Percentiles rank a stretch among this genome's conserved stretches.
Conservation (phyloP, 306 rosid genomes). For the Morella rubra region DNA sequence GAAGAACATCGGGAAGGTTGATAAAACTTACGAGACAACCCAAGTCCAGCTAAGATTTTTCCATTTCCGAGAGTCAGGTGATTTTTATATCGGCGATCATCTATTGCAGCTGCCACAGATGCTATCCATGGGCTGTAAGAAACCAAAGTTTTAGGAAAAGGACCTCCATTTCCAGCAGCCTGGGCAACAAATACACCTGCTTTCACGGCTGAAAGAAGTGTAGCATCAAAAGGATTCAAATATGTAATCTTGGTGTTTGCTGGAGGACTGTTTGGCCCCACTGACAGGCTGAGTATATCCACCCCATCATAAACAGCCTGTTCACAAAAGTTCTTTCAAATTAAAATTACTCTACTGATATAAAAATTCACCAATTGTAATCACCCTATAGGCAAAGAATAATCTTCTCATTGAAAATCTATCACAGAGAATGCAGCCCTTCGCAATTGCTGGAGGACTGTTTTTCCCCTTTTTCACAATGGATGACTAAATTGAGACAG, state of each 20-base stretch:
- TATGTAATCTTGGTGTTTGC: slow-evolving; percentile 81
- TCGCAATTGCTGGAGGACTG: not conserved
- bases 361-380: not conserved
- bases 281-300: slow-evolving; percentile 98
- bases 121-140: slow-evolving; percentile 99
- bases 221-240: slow-evolving; percentile 96
- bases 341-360: slow-evolving; percentile 6
- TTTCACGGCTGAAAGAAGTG: slow-evolving; percentile 99
- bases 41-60: slow-evolving; percentile 82
- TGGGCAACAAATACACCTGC: slow-evolving; percentile 99
- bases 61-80: slow-evolving; percentile 95
- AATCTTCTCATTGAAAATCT: not conserved
- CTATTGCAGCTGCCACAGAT: slow-evolving; percentile 95
- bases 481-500: slow-evolving; percentile 1
- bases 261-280: slow-evolving; percentile 97
- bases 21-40: slow-evolving; percentile 87
- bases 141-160: slow-evolving; percentile 92
- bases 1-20: slow-evolving; percentile 9
- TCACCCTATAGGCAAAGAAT: not conserved
- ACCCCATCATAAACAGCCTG: slow-evolving; percentile 99
- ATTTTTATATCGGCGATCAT: slow-evolving; percentile 97
- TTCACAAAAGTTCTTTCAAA: slow-evolving; percentile 24
- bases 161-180: slow-evolving; percentile 99
- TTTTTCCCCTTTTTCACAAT: not conserved
- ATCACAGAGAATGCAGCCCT: not conserved